Evolutionary conservation across 805 yeast species (phyloP), one percentile per base, ranked within the genome.

Genomic region (Henningerozyma blattae): DNA sequence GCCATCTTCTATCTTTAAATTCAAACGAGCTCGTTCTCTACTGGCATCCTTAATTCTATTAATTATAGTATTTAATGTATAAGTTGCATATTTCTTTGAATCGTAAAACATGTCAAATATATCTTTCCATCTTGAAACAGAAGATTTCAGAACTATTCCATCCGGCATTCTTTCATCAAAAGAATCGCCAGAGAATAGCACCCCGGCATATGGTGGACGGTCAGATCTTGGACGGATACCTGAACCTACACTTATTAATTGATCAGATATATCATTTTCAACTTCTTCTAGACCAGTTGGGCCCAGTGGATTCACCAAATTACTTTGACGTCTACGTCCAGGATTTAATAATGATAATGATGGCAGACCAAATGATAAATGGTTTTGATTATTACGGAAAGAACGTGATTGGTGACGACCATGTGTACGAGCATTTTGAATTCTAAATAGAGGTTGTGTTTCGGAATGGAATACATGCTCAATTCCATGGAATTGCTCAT

Each of bases 61-160:
- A 24, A 75, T 50, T 19, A 77, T 62, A 1, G 54, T 41, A 5
- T 68, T 64, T 14, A 65, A 42, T 18, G 64, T 50, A 35, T 71
- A 52, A 26, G 44, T 37, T 3, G 56, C 47, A 28, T 60, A 59
- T 12, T 54, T 54, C 20, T 50, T 51, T 20, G 61, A 64, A n/a
- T 64, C 67, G 42, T 67, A 67, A 40, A 72, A 70, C 56, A 73
- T 59, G 14, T 64, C 58, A 25, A 68, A 58, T 5, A 70, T 65
- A 29, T 78, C 81, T 26, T 58, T 57, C 91, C 94, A 84, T 43
- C 94, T 65, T 32, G 75, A 77, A 12, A 61, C 54, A 0, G 91
- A 75, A 1, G 81, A 68, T 38, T 56, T 50, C 33, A 52, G 28
- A 16, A 52, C 41, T 14, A 54, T 47, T 2, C 60, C 59, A 31